Conservation (phyloP, 495 filamentous ascomycete species). For the Xylaria palmicola region DNA sequence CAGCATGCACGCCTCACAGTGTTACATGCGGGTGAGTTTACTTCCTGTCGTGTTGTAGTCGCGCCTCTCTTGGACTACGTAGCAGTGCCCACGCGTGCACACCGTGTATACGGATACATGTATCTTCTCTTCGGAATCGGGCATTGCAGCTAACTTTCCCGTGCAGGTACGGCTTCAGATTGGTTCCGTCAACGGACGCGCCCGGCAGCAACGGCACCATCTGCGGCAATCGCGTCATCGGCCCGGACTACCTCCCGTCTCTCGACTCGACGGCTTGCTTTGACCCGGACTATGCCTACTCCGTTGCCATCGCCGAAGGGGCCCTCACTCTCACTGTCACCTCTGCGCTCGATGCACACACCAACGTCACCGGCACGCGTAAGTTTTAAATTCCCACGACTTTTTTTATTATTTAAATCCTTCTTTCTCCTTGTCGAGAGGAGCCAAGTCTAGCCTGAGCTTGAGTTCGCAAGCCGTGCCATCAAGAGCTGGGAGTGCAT, state of each 20-base stretch:
- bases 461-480: not conserved
- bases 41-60: not conserved
- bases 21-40: not conserved
- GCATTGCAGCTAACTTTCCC: not conserved
- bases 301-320: not conserved
- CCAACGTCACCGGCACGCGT: conserved; percentile 6
- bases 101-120: not conserved
- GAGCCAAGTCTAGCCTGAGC: not conserved
- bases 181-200: not conserved
- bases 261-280: not conserved
- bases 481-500: not conserved
- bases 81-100: not conserved
- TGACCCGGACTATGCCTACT: not conserved
- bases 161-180: conserved; percentile 2
- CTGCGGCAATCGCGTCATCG: not conserved
- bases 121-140: no score
- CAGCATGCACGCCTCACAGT: not conserved
- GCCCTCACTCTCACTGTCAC: conserved; percentile 2
- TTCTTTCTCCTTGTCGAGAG: not conserved
- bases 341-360: conserved; percentile 7
- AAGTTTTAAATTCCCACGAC: not conserved
- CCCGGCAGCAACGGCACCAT: conserved; percentile 2
- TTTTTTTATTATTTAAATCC: not conserved
- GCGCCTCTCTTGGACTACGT: not conserved
- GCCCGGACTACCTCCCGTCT: conserved; percentile 8